Base-by-base conservation (phyloP, 768 basidiomycete genomes). In the Mycena galopus region DNA sequence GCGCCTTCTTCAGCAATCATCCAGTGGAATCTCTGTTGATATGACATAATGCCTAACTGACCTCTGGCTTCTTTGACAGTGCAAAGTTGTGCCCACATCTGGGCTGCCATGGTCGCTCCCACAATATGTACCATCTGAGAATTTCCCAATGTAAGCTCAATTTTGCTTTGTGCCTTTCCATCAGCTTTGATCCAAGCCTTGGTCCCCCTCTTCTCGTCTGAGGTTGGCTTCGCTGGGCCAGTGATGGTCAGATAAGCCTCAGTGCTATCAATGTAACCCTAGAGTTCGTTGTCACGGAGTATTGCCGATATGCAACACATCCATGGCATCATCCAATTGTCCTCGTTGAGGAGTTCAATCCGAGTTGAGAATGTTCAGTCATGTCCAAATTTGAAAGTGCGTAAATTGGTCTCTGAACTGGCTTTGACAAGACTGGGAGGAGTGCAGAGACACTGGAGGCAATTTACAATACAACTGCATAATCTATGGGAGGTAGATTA, bases 61-160 rank as follows among this genome's bases (percentile, higher is more conserved):
- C 67, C 67, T 59, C 59, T 33, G 2, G 56, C 32, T 50, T 68
- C 67, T 60, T 68, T 68, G 21, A 61, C 67, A 33, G 50, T 51
- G 39, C 65, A 68, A 16, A 68, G 23, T 19, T 61, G 56, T 12
- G 21, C 14, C 66, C 65, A 67, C 65, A 67, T 67, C 19, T 67
- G n/a, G 37, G 5, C 10, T 39, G 65, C 65, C 4, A 56, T 59
- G 2, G 29, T 37, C 11, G 57, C 56, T 50, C 66, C 66, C 50
- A 42, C 66, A 51, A 68, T 60, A 59, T 68, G 66, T 21, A 68
- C 59, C 66, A 68, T 68, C 33, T 68, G 66, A 57, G 56, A 47
- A 60, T 58, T 61, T 44, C 57, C 60, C 61, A 69, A 63, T 16
- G 68, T 37, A 14, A 69, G 61, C 50, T 61, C 61, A 55, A 69